Evolutionary conservation across 2,329 filamentous ascomycete species (phyloP).

Genomic region (Aspergillus niger): DNA sequence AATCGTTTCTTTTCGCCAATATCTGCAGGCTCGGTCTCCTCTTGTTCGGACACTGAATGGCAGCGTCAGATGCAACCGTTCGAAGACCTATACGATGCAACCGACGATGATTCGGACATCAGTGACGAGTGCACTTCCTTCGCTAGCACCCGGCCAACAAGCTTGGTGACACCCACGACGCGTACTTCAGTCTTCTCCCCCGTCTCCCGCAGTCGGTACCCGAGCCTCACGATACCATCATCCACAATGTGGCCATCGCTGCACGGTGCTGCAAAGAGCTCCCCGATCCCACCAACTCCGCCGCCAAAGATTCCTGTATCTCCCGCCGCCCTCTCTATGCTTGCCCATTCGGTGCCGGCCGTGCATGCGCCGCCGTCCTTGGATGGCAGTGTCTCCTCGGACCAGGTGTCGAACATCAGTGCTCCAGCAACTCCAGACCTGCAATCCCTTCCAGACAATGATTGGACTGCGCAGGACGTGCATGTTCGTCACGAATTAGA

Average conservation of each 20-base stretch:
- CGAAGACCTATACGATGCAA: conserved; percentile 84
- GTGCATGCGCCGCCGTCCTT: conserved; percentile 82
- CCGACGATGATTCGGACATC: conserved; percentile 71
- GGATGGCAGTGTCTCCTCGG: conserved; percentile 84
- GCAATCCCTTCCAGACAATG: conserved; percentile 56
- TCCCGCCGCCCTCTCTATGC: conserved; percentile 70
- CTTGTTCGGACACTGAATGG: conserved; percentile 61
- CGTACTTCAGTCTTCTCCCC: conserved; percentile 40
- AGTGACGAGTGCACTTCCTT: conserved; percentile 50
- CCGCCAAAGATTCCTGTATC: conserved; percentile 69
- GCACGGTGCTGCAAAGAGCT: conserved; percentile 54
- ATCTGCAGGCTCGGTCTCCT: conserved; percentile 36
- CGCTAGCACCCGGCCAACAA: conserved; percentile 53
- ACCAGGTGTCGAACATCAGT: conserved; percentile 80
- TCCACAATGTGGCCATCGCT: conserved; percentile 60
- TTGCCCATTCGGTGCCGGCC: conserved; percentile 70
- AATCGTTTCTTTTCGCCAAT: conserved; percentile 35
- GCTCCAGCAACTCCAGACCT: conserved; percentile 82
- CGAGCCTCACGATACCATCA: conserved; percentile 61
- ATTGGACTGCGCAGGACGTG: conserved; percentile 58
- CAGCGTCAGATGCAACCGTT: conserved; percentile 70
- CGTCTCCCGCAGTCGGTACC: conserved; percentile 53
- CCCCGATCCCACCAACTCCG: conserved; percentile 51
- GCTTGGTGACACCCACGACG: conserved; percentile 47
- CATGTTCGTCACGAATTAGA: conserved; percentile 39